Conservation (phyloP, 257 asterid genomes). For the Hygrophila difformis region DNA sequence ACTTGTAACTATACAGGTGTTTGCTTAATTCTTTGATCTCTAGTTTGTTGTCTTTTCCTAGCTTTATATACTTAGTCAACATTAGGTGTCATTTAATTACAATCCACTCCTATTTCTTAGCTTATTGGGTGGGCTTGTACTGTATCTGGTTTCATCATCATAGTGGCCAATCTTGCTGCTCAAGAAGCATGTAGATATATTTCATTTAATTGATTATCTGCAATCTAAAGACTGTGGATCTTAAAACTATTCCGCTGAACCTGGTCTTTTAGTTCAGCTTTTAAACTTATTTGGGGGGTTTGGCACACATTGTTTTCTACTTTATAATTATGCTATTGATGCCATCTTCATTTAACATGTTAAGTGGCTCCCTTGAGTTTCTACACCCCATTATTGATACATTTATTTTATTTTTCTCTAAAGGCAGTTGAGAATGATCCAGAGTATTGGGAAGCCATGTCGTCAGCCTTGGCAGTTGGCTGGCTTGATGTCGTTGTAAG, state of each 20-base stretch:
- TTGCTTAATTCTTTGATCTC: conserved; percentile 1
- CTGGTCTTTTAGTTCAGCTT: too few relatives aligned
- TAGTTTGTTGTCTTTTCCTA: conserved; percentile 1
- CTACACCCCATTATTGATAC: neutral
- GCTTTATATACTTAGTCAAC: neutral
- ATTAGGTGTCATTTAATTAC: neutral
- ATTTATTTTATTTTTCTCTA: conserved; percentile 5
- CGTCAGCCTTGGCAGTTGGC: conserved; percentile 90
- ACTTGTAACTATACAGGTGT: conserved; percentile 60
- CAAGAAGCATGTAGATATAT: neutral
- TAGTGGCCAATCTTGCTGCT: conserved; percentile 4
- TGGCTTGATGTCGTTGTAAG: conserved; percentile 91
- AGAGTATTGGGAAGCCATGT: conserved; percentile 78
- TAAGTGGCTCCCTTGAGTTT: conserved; percentile 1
- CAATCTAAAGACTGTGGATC: too few relatives aligned
- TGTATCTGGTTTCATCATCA: conserved; percentile 8
- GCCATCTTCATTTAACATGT: too few relatives aligned
- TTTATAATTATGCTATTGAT: too few relatives aligned
- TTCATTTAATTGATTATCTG: too few relatives aligned
- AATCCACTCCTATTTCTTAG: neutral
- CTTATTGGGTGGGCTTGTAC: conserved; percentile 4
- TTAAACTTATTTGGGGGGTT: neutral
- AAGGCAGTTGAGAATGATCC: conserved; percentile 88
- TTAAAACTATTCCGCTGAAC: too few relatives aligned
- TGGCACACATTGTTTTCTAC: neutral